phyloP scores from a whole-genome alignment of 2,329 filamentous ascomycete genomes.

The Fusarium staphyleae region DNA sequence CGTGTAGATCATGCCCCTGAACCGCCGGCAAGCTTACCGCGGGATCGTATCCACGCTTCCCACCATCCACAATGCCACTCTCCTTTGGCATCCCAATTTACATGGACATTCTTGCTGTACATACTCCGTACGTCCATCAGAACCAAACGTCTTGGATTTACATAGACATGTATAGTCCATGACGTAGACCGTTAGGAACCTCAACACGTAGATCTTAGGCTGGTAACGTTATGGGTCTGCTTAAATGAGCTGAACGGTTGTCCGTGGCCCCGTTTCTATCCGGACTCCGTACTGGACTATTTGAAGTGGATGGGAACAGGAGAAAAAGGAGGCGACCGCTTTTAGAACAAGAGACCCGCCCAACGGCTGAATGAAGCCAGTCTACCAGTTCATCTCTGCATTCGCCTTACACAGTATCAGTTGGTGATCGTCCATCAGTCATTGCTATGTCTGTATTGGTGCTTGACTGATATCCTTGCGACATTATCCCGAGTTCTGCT shows the following conservation, averaged over 20 bases:
- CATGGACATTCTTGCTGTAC: background rate
- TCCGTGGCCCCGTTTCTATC: slow-evolving; percentile 3
- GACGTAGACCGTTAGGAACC: slow-evolving; percentile 1
- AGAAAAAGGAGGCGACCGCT: slow-evolving; percentile 35
- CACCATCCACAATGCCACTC: background rate
- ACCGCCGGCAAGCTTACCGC: background rate
- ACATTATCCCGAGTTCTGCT: slow-evolving; percentile 1
- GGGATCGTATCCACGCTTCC: background rate
- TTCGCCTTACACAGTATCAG: no score
- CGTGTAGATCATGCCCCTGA: background rate
- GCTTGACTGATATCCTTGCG: slow-evolving; percentile 1
- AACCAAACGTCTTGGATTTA: slow-evolving; percentile 20
- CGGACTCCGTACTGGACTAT: slow-evolving; percentile 7
- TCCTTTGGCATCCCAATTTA: background rate
- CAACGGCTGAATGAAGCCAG: background rate
- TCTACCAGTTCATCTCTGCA: slow-evolving; percentile 5
- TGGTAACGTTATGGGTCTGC: background rate
- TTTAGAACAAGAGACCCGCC: slow-evolving; percentile 1
- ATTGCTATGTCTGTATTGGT: slow-evolving; percentile 17
- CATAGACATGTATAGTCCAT: slow-evolving; percentile 4
- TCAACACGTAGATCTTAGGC: background rate
- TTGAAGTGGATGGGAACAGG: slow-evolving; percentile 14
- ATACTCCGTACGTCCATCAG: background rate
- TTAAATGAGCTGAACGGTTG: slow-evolving; percentile 6
- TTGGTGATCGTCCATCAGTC: slow-evolving; percentile 11